These are phyloP conservation scores for Blepharisma undulans DNA, from an alignment of 169 alveolate species.

Conservation along the genomic window DNA sequence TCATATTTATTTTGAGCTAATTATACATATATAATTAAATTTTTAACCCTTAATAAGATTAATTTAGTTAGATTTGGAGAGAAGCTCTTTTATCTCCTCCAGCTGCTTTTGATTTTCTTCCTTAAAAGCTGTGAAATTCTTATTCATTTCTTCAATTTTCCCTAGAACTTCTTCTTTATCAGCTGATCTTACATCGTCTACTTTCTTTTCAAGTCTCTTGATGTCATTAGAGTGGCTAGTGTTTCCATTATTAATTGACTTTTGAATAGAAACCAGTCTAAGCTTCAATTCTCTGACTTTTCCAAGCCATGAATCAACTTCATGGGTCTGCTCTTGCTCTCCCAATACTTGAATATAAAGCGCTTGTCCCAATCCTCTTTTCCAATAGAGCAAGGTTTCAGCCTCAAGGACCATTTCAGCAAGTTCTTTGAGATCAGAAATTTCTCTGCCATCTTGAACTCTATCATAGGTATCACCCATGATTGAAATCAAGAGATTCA, in stretches of 20 bases:
- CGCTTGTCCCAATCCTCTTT: neutral
- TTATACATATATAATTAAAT: too few relatives aligned
- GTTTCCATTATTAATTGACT: neutral
- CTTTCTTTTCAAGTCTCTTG: neutral
- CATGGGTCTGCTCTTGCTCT: neutral
- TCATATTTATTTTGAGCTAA: too few relatives aligned
- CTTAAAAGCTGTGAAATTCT: neutral
- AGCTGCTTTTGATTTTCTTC: neutral
- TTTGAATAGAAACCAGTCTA: neutral
- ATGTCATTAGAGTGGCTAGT: neutral
- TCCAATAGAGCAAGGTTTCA: slow-evolving; percentile 10
- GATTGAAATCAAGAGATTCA: slow-evolving; percentile 51
- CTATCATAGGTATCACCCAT: slow-evolving; percentile 50
- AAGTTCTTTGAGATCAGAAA: neutral
- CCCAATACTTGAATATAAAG: neutral
- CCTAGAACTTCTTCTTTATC: neutral
- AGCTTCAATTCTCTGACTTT: slow-evolving; percentile 11
- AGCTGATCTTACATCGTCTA: neutral
- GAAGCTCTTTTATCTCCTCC: neutral
- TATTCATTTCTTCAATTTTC: neutral
- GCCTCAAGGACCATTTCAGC: slow-evolving; percentile 21
- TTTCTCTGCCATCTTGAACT: slow-evolving; percentile 19
- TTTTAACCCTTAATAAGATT: neutral
- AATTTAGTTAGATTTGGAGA: neutral
- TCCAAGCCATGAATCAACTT: neutral